Evolutionary conservation across 768 basidiomycete species (phyloP).

Genomic region (Boletus insuetus): DNA sequence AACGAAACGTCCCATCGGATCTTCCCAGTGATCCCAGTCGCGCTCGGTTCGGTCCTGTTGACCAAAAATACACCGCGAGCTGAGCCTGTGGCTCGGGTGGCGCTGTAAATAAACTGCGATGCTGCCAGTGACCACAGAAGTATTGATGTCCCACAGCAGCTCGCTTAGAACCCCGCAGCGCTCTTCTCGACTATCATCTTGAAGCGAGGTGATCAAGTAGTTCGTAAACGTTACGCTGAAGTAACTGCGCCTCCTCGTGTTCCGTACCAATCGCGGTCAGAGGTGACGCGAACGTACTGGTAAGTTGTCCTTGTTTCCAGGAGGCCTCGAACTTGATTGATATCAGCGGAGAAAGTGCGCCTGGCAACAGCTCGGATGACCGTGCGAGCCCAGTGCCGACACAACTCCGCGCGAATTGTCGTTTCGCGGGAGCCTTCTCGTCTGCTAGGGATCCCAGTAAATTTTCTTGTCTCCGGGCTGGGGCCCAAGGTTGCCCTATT

Average conservation of each 20-base stretch:
- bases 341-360: not conserved
- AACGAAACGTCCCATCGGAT: not conserved
- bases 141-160: conserved; percentile 10
- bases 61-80: not conserved
- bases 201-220: conserved; percentile 12
- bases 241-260: not conserved
- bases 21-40: conserved; percentile 1
- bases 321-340: not conserved
- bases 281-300: not conserved
- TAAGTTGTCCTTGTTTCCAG: not conserved
- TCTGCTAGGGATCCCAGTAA: not conserved
- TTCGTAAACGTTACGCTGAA: conserved; percentile 4
- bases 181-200: conserved; percentile 17
- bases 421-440: conserved; percentile 17
- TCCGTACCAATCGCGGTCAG: conserved; percentile 8
- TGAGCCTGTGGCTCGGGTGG: conserved; percentile 3
- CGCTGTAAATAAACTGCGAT: conserved; percentile 4
- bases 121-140: not conserved
- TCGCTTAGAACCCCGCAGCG: conserved; percentile 25
- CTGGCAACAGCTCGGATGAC: not conserved
- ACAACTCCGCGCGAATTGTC: not conserved
- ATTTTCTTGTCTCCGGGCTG: not conserved
- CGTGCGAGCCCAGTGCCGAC: conserved; percentile 4
- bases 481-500: not conserved
- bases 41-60: not conserved